Base-by-base conservation (phyloP, 2,329 filamentous ascomycete species). In the Cladosporium phlei region DNA sequence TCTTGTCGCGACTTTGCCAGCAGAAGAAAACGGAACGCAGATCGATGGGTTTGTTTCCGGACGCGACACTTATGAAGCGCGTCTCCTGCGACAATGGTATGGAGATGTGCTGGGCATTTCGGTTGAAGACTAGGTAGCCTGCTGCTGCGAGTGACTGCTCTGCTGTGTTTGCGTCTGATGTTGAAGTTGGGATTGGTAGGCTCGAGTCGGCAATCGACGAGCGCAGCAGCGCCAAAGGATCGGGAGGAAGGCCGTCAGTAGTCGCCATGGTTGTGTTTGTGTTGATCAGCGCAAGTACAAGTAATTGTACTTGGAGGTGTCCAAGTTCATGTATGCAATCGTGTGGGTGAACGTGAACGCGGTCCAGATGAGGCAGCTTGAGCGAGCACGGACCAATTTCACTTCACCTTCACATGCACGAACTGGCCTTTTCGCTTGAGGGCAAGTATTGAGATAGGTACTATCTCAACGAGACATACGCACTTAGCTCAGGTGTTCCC, bases 11-110 rank as follows among this genome's bases (percentile, higher is more conserved):
- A 70, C 96, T 94, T 60, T 87, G 76, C 88, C 89, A 98, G 47
- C 89, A 89, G 64, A 97, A 95, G 73, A 91, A 96, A 69, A 96
- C 91, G 65, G 86, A 93, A 63, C 93, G 88, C 57, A 98, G 75
- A 64, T 96, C 88, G 14, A 63, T 50, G 3, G 52, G 49, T 40
- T 56, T 56, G 22, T 53, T 50, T 29, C 57, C 59, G 7, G 51
- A 48, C 3, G 53, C 79, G 49, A 80, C 78, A n/a, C 88, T 90
- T 51, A 86, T 78, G 72, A 97, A 97, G 59, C 93, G 88, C 56
- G 93, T 98, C 8, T 83, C 76, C 51, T 44, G 71, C 65, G 39
- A 78, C 77, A 58, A 76, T 68, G 50, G 51, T 17, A 66, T 55
- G 1, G 63, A 49, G 24, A 57, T 60, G 76, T 72, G 77, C 71